Conservation (phyloP, 345 rosid genomes). For the Ceriops zippeliana region DNA sequence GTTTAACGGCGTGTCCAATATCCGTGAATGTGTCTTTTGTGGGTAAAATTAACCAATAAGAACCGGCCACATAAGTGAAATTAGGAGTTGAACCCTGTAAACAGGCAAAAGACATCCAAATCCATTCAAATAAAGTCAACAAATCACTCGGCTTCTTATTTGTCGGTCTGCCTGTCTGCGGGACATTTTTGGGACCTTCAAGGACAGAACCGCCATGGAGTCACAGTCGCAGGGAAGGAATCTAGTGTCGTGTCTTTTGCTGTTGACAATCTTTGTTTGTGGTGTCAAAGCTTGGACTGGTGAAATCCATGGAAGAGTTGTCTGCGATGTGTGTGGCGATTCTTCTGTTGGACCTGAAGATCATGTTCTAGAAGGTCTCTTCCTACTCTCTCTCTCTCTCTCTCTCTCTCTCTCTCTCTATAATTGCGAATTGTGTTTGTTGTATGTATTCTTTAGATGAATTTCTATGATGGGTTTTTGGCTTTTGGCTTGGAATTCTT, state of each 20-base stretch:
- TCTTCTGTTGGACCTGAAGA: constrained; percentile 93
- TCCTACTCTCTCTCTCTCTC: constrained; percentile 10
- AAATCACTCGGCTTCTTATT: neutral
- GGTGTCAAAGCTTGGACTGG: constrained; percentile 80
- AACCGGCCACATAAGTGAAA: too few species aligned
- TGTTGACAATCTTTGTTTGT: constrained; percentile 29
- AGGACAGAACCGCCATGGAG: constrained; percentile 35
- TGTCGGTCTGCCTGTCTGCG: neutral
- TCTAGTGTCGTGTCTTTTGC: constrained; percentile 34
- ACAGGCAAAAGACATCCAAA: too few species aligned
- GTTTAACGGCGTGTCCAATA: too few species aligned
- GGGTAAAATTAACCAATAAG: too few species aligned
- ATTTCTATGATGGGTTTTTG: neutral
- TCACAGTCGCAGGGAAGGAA: constrained; percentile 11
- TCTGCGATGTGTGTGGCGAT: constrained; percentile 89
- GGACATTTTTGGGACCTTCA: neutral
- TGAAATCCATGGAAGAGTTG: constrained; percentile 87
- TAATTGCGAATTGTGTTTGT: neutral
- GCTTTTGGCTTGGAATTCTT: neutral
- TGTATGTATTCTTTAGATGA: neutral
- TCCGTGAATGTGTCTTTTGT: too few species aligned
- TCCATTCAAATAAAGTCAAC: neutral
- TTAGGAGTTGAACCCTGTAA: too few species aligned
- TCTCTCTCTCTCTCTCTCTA: neutral
- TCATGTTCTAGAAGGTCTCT: constrained; percentile 77